A percentile compares a stretch with the other conserved stretches of the same genome.
phyloP scores from a whole-genome alignment of 148 eudicot genomes.

The Spergularia marina region DNA sequence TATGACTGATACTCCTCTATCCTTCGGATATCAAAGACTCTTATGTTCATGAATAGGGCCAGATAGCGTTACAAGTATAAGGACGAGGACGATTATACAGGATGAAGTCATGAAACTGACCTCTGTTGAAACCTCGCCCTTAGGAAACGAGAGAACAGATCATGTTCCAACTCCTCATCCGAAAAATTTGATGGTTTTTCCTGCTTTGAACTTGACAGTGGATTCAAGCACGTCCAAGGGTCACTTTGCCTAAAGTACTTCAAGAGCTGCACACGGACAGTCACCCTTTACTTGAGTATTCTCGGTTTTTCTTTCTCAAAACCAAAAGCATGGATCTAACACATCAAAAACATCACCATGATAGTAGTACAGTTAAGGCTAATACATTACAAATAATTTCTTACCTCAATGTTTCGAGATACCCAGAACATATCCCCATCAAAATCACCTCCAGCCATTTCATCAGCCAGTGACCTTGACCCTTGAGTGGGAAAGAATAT shows the following conservation, averaged over 20 bases:
- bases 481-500: conserved; percentile 64
- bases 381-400: neutral
- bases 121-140: conserved; percentile 38
- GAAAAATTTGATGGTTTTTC: conserved; percentile 42
- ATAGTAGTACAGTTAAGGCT: neutral
- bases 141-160: conserved; percentile 40
- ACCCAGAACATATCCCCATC: conserved; percentile 76
- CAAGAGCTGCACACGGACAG: conserved; percentile 18
- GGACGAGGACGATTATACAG: neutral
- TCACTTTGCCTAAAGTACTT: conserved; percentile 20
- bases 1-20: too few species aligned
- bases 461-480: conserved; percentile 46
- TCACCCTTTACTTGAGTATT: neutral
- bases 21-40: too few species aligned
- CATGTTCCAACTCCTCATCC: conserved; percentile 41
- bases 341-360: neutral
- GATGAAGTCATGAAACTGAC: conserved; percentile 32
- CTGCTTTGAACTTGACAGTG: conserved; percentile 24
- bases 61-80: neutral
- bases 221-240: conserved; percentile 39
- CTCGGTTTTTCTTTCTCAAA: neutral
- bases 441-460: conserved; percentile 71
- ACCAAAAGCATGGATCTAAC: neutral
- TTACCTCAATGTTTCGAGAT: conserved; percentile 27
- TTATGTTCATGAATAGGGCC: too few species aligned